These are phyloP conservation scores for Phaeomoniella chlamydospora DNA, from an alignment of 2,329 filamentous ascomycete genomes.

Conservation along the genomic window DNA sequence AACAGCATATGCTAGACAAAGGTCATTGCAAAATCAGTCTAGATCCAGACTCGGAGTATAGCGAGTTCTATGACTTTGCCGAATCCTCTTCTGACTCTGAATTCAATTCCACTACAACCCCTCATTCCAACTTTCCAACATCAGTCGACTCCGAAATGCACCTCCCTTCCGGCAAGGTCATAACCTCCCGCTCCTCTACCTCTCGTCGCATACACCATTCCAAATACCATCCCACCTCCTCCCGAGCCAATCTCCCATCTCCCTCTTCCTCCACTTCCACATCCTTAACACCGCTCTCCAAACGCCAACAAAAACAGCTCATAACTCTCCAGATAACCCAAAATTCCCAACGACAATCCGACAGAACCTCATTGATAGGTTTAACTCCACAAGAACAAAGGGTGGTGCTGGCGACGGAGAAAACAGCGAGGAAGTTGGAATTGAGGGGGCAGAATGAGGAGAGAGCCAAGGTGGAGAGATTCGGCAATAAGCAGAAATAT, in stretches of 20 bases:
- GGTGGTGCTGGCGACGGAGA: not conserved
- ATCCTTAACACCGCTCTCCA: not conserved
- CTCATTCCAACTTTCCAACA: not conserved
- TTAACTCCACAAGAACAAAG: not conserved
- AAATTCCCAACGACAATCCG: not conserved
- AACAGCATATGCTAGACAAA: constrained; percentile 36
- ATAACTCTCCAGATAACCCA: too few species aligned
- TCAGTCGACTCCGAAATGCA: not conserved
- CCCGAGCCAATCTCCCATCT: not conserved
- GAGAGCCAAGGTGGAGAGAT: not conserved
- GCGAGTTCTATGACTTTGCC: constrained; percentile 26
- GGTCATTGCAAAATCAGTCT: constrained; percentile 33
- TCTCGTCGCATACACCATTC: too few species aligned
- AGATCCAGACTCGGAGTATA: constrained; percentile 19
- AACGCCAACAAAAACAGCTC: not conserved
- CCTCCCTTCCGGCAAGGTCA: not conserved
- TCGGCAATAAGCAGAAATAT: not conserved
- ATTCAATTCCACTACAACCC: not conserved
- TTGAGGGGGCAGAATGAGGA: not conserved
- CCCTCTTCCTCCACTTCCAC: not conserved
- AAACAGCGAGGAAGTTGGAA: not conserved
- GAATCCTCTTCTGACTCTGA: not conserved
- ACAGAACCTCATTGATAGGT: not conserved
- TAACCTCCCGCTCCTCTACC: too few species aligned
- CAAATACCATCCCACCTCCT: not conserved